Evolutionary conservation across 2,329 filamentous ascomycete species (phyloP), one percentile per base, ranked within the genome.

Genomic region (Aspergillus fumigatus): DNA sequence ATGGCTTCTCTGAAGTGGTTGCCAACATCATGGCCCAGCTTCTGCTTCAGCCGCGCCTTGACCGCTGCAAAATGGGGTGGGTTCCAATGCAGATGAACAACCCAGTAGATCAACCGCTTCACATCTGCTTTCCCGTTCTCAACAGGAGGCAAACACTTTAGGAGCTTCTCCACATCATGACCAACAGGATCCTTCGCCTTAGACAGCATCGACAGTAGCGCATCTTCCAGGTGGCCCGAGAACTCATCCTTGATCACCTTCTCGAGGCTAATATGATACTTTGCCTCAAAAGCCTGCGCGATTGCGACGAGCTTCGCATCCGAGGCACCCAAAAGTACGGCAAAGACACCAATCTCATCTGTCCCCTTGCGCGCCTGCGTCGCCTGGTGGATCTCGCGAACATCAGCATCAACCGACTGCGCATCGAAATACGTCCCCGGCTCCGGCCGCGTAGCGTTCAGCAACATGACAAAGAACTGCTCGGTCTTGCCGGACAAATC

Each of bases 401-500:
- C 87, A 62, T 92, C 89, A 52, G 82, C 80, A 51, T 92, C 88
- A 43, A 90, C 81, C 54, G 89, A 83, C 57, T 88, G 83, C 26
- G 85, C 87, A 38, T 85, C 79, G 2, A 92, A 84, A 0, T 87
- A 88, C 0, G 82, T 81, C 4, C 84, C 83, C 58, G 94, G 89
- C 68, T 94, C 90, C 21, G 84, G 82, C 45, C 89, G 82, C 53
- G 80, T 84, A 1, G 85, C 89, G 27, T 83, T 79, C 10, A 92
- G 77, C 25, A 94, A 87, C 75, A 94, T 90, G 73, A 89, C 77
- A 75, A 93, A 95, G 68, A 94, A 85, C 27, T 87, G 79, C 73
- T 92, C 87, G 1, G 90, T 94, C 75, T 91, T 92, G 71, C 88
- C 82, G 65, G 86, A 90, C 19, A 95, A 77, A 63, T 95, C 90